phyloP scores from a whole-genome alignment of 306 rosid genomes.

The Citrullus amarus region DNA sequence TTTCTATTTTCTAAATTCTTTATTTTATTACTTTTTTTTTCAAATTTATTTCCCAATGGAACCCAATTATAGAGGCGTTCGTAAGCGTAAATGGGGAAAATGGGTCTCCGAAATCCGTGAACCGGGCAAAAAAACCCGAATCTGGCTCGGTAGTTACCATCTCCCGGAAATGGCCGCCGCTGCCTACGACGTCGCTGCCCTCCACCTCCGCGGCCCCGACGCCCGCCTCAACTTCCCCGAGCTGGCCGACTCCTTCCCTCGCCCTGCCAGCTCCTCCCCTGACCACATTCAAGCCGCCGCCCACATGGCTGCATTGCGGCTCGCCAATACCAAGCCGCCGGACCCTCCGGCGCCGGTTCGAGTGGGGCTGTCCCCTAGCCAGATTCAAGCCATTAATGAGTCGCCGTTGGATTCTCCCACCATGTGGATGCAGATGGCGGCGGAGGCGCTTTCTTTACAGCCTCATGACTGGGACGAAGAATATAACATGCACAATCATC shows the following conservation, averaged over 20 bases:
- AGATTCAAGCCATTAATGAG: constrained; percentile 84
- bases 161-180: constrained; percentile 76
- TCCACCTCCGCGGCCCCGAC: constrained; percentile 41
- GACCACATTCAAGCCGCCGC: constrained; percentile 64
- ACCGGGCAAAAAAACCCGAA: constrained; percentile 68
- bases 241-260: constrained; percentile 25
- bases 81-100: constrained; percentile 89
- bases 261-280: constrained; percentile 34
- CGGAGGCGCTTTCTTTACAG: constrained; percentile 20
- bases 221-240: constrained; percentile 68
- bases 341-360: constrained; percentile 15
- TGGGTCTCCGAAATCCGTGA: constrained; percentile 89
- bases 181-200: constrained; percentile 80
- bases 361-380: constrained; percentile 51
- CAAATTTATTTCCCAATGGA: not conserved
- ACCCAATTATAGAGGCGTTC: constrained; percentile 42
- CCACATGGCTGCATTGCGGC: constrained; percentile 50
- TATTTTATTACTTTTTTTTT: not conserved
- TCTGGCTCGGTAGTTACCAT: constrained; percentile 87
- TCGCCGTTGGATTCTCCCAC: constrained; percentile 80
- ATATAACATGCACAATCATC: constrained; percentile 1
- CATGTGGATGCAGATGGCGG: constrained; percentile 84
- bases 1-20: too few species aligned
- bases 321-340: not conserved
- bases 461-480: constrained; percentile 34